Conservation (phyloP, 768 basidiomycete genomes). For the Termitomyces sp. region DNA sequence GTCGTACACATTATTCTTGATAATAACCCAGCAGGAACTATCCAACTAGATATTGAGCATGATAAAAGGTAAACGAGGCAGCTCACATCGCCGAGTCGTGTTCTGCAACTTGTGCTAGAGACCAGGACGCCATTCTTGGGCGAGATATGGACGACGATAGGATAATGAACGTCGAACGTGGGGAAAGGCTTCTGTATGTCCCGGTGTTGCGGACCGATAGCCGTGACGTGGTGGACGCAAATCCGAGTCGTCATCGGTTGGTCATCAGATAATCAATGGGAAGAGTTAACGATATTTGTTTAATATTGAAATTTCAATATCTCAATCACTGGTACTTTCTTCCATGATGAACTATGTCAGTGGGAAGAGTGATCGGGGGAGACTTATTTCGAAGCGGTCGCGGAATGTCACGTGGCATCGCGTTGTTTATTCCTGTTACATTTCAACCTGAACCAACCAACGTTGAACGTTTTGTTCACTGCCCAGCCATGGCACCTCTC, state of each 20-base stretch:
- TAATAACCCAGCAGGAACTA: slow-evolving; percentile 84
- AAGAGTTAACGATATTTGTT: background rate
- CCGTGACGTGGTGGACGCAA: too few species aligned
- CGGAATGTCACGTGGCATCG: slow-evolving; percentile 15
- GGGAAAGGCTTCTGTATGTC: background rate
- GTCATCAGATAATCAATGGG: too few species aligned
- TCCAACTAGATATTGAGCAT: slow-evolving; percentile 5
- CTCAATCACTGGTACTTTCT: too few species aligned
- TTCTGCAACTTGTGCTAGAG: slow-evolving; percentile 52
- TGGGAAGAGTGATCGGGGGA: background rate
- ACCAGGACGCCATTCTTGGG: slow-evolving; percentile 34
- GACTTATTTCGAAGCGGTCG: too few species aligned
- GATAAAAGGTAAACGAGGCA: slow-evolving; percentile 11
- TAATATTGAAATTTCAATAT: too few species aligned
- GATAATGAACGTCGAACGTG: background rate
- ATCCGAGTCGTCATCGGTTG: too few species aligned
- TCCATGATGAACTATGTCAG: too few species aligned
- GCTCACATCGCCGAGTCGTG: slow-evolving; percentile 49
- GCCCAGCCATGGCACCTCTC: slow-evolving; percentile 30
- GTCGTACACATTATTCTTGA: slow-evolving; percentile 77
- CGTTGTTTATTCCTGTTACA: slow-evolving; percentile 18
- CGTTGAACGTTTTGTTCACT: slow-evolving; percentile 7
- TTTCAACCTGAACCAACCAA: slow-evolving; percentile 14
- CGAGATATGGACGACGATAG: background rate
- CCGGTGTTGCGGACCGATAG: background rate